Percentiles rank a stretch among this genome's conserved stretches.
These are phyloP conservation scores for Bonnemaisonia californica DNA, from an alignment of 31 red algal species.

Conservation along the genomic window DNA sequence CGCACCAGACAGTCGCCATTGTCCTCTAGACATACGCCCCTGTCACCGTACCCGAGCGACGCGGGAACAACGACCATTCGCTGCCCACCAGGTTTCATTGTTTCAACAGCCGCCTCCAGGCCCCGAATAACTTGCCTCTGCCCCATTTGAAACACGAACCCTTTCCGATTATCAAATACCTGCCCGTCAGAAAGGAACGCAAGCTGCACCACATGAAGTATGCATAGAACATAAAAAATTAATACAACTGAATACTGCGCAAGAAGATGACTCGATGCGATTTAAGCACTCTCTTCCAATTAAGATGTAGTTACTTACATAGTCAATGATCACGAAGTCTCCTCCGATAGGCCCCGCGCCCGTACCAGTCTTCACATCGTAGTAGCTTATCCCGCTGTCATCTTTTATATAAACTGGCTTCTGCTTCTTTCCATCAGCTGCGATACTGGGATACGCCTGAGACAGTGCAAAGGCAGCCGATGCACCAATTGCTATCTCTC, in stretches of 20 bases:
- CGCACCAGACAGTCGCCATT: constrained; percentile 83
- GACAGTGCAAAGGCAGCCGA: constrained; percentile 15
- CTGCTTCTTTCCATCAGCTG: constrained; percentile 14
- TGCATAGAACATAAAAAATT: not conserved
- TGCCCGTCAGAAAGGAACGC: constrained; percentile 87
- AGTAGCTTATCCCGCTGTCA: constrained; percentile 82
- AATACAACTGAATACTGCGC: not conserved
- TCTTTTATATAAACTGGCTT: constrained; percentile 56
- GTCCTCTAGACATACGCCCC: constrained; percentile 85
- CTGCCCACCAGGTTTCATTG: constrained; percentile 84
- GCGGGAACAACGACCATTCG: constrained; percentile 86
- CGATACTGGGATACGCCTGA: not conserved
- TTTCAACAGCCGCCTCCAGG: constrained; percentile 76
- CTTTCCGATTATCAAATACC: constrained; percentile 94
- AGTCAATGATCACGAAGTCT: constrained; percentile 70
- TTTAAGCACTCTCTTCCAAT: too few species aligned
- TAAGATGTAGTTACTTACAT: constrained; percentile 29
- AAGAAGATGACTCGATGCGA: too few species aligned
- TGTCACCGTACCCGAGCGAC: constrained; percentile 81
- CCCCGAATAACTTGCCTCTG: constrained; percentile 91
- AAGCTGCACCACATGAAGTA: constrained; percentile 39
- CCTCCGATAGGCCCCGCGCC: constrained; percentile 65
- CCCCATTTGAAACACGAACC: constrained; percentile 91
- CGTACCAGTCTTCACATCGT: constrained; percentile 71
- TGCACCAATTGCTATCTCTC: constrained; percentile 4